Percentiles rank a stretch among this genome's conserved stretches.
phyloP scores from a whole-genome alignment of 2,329 filamentous ascomycete species.

The Ascochyta fabae region DNA sequence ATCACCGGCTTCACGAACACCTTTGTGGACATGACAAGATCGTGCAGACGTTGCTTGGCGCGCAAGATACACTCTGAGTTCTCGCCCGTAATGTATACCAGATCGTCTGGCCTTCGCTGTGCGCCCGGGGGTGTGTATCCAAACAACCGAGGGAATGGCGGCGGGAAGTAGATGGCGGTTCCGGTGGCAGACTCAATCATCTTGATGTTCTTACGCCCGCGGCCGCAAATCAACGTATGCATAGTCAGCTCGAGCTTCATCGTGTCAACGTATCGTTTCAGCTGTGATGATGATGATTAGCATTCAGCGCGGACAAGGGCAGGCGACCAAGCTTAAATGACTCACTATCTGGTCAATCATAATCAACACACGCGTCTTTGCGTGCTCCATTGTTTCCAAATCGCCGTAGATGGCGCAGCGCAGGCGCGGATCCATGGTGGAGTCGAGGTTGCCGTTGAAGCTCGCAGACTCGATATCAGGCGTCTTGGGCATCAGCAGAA shows the following conservation, averaged over 20 bases:
- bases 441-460: constrained; percentile 74
- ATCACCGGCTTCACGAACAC: constrained; percentile 85
- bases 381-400: constrained; percentile 92
- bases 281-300: constrained; percentile 57
- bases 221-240: constrained; percentile 90
- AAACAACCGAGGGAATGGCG: constrained; percentile 89
- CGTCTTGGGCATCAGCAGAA: constrained; percentile 88
- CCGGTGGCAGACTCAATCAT: constrained; percentile 93
- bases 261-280: constrained; percentile 76
- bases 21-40: constrained; percentile 80
- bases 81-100: constrained; percentile 95
- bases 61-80: constrained; percentile 81
- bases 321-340: constrained; percentile 32
- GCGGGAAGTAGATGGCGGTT: constrained; percentile 97
- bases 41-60: constrained; percentile 90
- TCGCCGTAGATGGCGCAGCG: constrained; percentile 95
- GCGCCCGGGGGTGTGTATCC: constrained; percentile 86
- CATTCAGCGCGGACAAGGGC: constrained; percentile 30
- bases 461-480: constrained; percentile 80
- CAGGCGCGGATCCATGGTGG: constrained; percentile 84
- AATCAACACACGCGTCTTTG: constrained; percentile 93
- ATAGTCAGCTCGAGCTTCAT: constrained; percentile 84
- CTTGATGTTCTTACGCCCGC: constrained; percentile 97
- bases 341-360: constrained; percentile 94
- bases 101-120: constrained; percentile 79